Percentiles rank a stretch among this genome's conserved stretches.
Conservation (phyloP, 208 protist species). For the Spongospora subterranea region DNA sequence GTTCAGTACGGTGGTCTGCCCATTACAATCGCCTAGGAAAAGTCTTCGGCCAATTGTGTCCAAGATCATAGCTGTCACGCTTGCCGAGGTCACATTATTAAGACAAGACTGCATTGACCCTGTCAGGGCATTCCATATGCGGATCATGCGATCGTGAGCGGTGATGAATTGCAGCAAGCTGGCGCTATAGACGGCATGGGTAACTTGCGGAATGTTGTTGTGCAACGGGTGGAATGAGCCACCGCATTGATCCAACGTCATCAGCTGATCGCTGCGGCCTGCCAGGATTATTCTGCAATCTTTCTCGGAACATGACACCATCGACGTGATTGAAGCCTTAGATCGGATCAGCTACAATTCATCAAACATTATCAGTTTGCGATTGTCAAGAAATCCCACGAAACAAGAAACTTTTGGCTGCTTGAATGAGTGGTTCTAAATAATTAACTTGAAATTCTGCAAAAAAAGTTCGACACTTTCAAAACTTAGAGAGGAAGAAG, state of each 20-base stretch:
- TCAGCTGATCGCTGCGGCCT: not conserved
- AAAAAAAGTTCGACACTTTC: too few relatives aligned
- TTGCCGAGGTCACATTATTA: too few relatives aligned
- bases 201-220: not conserved
- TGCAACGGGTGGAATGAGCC: not conserved
- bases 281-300: not conserved
- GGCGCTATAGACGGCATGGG: not conserved
- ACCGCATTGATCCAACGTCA: not conserved
- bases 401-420: too few relatives aligned
- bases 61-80: not conserved
- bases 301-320: not conserved
- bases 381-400: not conserved
- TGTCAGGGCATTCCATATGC: not conserved
- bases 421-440: too few relatives aligned
- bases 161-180: not conserved
- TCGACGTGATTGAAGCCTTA: not conserved
- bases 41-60: not conserved
- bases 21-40: not conserved
- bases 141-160: not conserved
- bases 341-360: not conserved
- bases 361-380: not conserved
- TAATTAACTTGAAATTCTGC: too few relatives aligned
- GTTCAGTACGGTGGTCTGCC: not conserved
- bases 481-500: too few relatives aligned
- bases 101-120: not conserved